phyloP scores from a whole-genome alignment of 177 flowering plant species.

The Vitis hybrid region DNA sequence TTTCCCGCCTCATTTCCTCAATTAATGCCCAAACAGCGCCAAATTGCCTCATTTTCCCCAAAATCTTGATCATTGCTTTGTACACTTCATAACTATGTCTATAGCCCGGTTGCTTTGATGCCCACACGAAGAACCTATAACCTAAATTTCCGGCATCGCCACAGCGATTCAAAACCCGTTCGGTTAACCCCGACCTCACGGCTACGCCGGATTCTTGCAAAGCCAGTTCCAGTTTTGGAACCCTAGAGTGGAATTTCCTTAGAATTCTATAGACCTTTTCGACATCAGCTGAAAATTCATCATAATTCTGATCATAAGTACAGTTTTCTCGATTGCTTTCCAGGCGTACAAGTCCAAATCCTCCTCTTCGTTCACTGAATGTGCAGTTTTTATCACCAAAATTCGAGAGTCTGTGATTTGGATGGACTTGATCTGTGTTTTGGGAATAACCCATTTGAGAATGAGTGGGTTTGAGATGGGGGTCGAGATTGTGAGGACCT shows the following conservation, averaged over 20 bases:
- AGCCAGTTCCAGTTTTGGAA: conserved; percentile 81
- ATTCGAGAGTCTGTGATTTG: conserved; percentile 1
- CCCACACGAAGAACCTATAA: conserved; percentile 76
- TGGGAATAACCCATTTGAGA: conserved; percentile 15
- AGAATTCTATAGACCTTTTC: conserved; percentile 74
- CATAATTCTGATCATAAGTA: conserved; percentile 18
- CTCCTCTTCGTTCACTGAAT: conserved; percentile 9
- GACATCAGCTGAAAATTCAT: conserved; percentile 61
- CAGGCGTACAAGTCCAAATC: conserved; percentile 31
- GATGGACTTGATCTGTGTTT: not conserved
- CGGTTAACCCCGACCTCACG: conserved; percentile 56
- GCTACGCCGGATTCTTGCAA: conserved; percentile 56
- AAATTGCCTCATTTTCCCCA: conserved; percentile 87
- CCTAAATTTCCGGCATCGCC: conserved; percentile 93
- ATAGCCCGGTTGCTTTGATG: conserved; percentile 76
- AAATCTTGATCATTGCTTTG: conserved; percentile 67
- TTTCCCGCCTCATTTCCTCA: conserved; percentile 80
- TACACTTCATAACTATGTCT: conserved; percentile 73
- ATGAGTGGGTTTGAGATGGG: conserved; percentile 10
- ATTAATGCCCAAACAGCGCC: conserved; percentile 90
- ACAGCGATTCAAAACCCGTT: conserved; percentile 75
- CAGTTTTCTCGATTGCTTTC: conserved; percentile 14
- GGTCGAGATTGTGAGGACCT: not conserved
- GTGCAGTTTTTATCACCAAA: not conserved
- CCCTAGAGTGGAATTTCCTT: conserved; percentile 69